phyloP scores from a whole-genome alignment of 2,329 filamentous ascomycete genomes.

The Pseudogymnoascus sp. region DNA sequence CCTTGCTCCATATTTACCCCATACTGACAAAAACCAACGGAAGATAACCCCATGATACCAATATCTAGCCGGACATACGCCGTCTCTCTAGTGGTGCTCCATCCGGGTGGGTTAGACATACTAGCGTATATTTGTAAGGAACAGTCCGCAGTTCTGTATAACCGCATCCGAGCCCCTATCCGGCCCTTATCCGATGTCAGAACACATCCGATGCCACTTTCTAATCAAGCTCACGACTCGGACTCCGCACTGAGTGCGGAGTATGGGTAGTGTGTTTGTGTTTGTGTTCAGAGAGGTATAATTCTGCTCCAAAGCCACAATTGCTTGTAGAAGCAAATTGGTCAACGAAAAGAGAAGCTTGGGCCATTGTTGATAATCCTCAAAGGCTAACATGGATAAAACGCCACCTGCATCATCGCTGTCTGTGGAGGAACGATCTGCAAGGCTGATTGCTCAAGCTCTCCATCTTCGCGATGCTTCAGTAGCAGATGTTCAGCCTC shows the following conservation, averaged over 20 bases:
- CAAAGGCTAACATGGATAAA: neutral
- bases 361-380: neutral
- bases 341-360: neutral
- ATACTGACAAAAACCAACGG: neutral
- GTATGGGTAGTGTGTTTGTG: neutral
- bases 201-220: neutral
- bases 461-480: constrained; percentile 13
- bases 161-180: neutral
- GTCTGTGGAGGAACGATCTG: neutral
- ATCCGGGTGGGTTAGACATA: neutral
- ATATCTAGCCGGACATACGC: neutral
- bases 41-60: neutral
- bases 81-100: neutral
- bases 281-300: neutral
- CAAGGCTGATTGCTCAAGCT: neutral
- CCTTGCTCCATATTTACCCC: neutral
- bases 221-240: neutral
- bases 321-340: neutral
- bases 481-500: constrained; percentile 12
- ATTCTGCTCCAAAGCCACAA: neutral
- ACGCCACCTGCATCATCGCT: neutral
- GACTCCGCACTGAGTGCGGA: neutral
- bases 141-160: neutral
- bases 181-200: neutral
- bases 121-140: neutral